Conservation (phyloP, 1,284 basidiomycete genomes). For the Coniferiporia sulphurascens region DNA sequence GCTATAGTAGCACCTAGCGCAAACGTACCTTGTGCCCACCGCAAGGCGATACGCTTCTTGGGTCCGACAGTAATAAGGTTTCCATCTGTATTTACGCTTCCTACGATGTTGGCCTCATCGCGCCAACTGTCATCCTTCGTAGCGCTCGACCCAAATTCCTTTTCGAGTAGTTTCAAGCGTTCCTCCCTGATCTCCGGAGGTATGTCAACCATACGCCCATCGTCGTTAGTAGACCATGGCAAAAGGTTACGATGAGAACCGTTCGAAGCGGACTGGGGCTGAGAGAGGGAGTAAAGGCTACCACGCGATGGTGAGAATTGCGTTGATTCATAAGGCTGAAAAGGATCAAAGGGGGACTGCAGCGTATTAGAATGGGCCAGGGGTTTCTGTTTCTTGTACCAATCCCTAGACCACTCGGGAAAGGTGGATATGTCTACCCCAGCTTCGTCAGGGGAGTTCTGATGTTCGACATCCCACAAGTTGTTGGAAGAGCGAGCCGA, state of each 20-base stretch:
- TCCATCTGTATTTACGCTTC: slow-evolving; percentile 53
- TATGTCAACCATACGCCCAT: slow-evolving; percentile 34
- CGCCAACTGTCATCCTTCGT: slow-evolving; percentile 33
- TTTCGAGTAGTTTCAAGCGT: slow-evolving; percentile 62
- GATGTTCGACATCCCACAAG: slow-evolving; percentile 19
- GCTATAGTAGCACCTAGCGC: slow-evolving; percentile 48
- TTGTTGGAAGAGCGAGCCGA: slow-evolving; percentile 15
- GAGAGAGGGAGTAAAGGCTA: slow-evolving; percentile 28
- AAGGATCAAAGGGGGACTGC: slow-evolving; percentile 24
- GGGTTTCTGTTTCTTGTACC: slow-evolving; percentile 38
- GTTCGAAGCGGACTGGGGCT: slow-evolving; percentile 35
- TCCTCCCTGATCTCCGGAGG: slow-evolving; percentile 55
- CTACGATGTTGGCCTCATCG: slow-evolving; percentile 43
- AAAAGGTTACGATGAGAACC: slow-evolving; percentile 31
- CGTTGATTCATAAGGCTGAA: slow-evolving; percentile 27
- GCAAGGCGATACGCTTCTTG: slow-evolving; percentile 46
- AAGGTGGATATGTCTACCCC: slow-evolving; percentile 53
- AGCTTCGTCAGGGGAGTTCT: slow-evolving; percentile 7
- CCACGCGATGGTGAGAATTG: slow-evolving; percentile 29
- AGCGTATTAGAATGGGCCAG: slow-evolving; percentile 27
- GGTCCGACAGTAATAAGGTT: slow-evolving; percentile 57
- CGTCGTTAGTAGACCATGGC: slow-evolving; percentile 21
- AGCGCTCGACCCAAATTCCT: slow-evolving; percentile 44
- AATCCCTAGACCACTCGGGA: slow-evolving; percentile 54
- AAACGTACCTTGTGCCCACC: slow-evolving; percentile 47